A percentile compares a stretch with the other conserved stretches of the same genome.
These are phyloP conservation scores for Pulveroboletus sp. DNA, from an alignment of 768 basidiomycete species.

Conservation along the genomic window DNA sequence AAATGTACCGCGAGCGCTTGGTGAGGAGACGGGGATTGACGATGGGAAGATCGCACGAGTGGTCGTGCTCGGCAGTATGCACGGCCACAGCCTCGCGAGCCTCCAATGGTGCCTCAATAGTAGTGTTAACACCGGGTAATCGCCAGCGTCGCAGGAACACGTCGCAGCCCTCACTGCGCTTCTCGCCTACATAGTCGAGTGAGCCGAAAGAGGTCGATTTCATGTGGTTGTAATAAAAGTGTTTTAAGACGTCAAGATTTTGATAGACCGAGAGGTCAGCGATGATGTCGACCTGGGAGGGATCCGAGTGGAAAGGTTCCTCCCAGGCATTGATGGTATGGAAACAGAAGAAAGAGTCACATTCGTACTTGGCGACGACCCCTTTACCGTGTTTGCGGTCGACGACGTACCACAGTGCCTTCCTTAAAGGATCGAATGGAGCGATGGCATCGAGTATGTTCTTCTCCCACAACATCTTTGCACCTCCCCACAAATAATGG, in stretches of 20 bases:
- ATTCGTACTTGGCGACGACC: slow-evolving; percentile 34
- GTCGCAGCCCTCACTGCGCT: slow-evolving; percentile 10
- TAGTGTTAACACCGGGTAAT: slow-evolving; percentile 22
- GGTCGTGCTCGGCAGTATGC: slow-evolving; percentile 22
- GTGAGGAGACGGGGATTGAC: slow-evolving; percentile 31
- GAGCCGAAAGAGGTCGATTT: slow-evolving; percentile 23
- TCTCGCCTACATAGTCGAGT: slow-evolving; percentile 24
- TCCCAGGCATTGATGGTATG: slow-evolving; percentile 40
- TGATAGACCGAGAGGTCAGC: slow-evolving; percentile 35
- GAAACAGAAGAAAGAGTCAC: slow-evolving; percentile 37
- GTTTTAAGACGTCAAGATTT: slow-evolving; percentile 30
- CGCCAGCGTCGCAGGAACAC: slow-evolving; percentile 30
- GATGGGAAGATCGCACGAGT: slow-evolving; percentile 34
- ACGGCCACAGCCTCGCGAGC: slow-evolving; percentile 16
- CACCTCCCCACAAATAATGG: slow-evolving; percentile 26
- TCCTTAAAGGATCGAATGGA: slow-evolving; percentile 26
- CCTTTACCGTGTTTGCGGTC: slow-evolving; percentile 34
- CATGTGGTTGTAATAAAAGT: slow-evolving; percentile 29
- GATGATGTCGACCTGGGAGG: slow-evolving; percentile 28
- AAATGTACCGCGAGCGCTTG: slow-evolving; percentile 32
- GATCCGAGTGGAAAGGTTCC: slow-evolving; percentile 17
- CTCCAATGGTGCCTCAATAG: slow-evolving; percentile 11
- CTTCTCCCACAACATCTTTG: slow-evolving; percentile 28
- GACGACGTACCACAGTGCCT: slow-evolving; percentile 35
- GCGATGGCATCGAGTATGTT: slow-evolving; percentile 33